Evolutionary conservation across 345 rosid species (phyloP), one percentile per base, ranked within the genome.

Genomic region (Rhodamnia rubescens): DNA sequence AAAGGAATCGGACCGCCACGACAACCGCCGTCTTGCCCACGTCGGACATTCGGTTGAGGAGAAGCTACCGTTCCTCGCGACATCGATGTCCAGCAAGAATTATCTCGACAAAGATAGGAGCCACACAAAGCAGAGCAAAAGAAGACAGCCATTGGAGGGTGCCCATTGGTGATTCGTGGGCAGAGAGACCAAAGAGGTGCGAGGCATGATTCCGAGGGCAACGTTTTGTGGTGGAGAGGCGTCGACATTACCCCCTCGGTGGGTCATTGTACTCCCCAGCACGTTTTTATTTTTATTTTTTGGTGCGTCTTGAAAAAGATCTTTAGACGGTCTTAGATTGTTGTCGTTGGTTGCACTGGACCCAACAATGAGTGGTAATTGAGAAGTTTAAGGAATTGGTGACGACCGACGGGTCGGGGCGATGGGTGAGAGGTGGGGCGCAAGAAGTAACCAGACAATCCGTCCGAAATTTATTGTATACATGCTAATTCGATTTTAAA

Each of bases 191-290:
- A 1, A 16, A 20, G 75, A 22, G 74, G 75, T 2, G 24, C 12
- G 78, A 69, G 78, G 47, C 24, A 83, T 36, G 69, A 53, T 18
- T 18, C 74, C 75, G 44, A 74, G 44, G 81, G 53, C 85, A 82
- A 53, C 53, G 81, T 84, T 85, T n/a, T 84, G 87, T 61, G 86
- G 89, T 53, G 87, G 88, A 85, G 18, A 86, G 78, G 50, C 36
- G 58, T 52, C 50, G 69, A 80, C 55, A 74, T 89, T 84, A 86
- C 87, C 64, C 84, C 83, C 74, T 47, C n/a, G 53, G 53, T 83
- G 84, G 53, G 83, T 74, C 83, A 61, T 24, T 24, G 51, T 61
- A 29, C 61, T 10, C 52, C 64, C 57, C 5, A 75, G 81, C 56
- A 32, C 55, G 36, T 75, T 4, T 29, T 36, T n/a, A n/a, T n/a